Percentiles rank a stretch among this genome's conserved stretches.
Evolutionary conservation across 2,329 filamentous ascomycete species (phyloP).

Genomic region (Botrytis porri): DNA sequence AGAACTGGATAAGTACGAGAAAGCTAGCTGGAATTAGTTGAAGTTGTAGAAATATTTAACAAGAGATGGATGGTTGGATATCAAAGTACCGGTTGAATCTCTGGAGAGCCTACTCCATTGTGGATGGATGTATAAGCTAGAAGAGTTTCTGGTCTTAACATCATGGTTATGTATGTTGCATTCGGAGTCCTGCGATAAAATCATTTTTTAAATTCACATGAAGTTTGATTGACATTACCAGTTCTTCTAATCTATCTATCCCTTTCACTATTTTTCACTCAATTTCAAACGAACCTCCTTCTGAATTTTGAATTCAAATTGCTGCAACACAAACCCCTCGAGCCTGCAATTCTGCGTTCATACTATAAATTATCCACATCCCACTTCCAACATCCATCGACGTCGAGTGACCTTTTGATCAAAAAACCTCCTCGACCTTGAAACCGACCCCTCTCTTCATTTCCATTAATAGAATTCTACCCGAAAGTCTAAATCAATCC

Average conservation of each 20-base stretch:
- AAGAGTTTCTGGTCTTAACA: fast-evolving
- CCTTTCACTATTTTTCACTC: neutral
- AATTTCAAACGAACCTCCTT: no score
- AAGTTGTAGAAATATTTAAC: neutral
- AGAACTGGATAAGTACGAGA: no score
- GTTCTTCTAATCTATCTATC: no score
- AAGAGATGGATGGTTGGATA: neutral
- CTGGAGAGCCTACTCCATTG: neutral
- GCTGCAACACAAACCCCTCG: neutral
- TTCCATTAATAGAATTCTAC: no score
- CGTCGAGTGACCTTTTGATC: no score
- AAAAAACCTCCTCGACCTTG: no score
- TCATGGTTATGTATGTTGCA: neutral
- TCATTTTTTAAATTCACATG: neutral
- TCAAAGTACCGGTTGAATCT: neutral
- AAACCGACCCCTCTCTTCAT: no score
- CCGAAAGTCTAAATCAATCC: no score
- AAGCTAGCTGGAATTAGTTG: no score
- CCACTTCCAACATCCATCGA: no score
- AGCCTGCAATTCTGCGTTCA: no score
- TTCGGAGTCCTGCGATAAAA: neutral
- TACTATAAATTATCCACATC: no score
- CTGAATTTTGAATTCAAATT: neutral
- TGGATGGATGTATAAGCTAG: neutral
- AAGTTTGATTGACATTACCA: neutral